phyloP scores from a whole-genome alignment of 345 rosid genomes.

The Nephelium lappaceum region DNA sequence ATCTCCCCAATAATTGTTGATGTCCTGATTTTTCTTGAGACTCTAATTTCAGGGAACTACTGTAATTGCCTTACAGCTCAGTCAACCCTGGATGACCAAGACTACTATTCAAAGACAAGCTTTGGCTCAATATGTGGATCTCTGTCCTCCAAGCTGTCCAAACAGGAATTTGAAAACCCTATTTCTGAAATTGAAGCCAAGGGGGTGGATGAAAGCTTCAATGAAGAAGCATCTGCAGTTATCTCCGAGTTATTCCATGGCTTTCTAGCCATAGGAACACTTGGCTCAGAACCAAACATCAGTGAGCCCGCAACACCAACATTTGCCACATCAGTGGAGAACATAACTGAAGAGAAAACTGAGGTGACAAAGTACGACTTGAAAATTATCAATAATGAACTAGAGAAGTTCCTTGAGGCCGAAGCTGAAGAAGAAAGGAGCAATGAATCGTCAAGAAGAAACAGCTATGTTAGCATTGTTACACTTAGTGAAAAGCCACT shows the following conservation, averaged over 20 bases:
- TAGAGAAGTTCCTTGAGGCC: slow-evolving; percentile 80
- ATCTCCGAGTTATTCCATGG: slow-evolving; percentile 69
- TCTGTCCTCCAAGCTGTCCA: slow-evolving; percentile 32
- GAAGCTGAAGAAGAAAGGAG: slow-evolving; percentile 67
- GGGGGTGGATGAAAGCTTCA: slow-evolving; percentile 27
- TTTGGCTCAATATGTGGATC: slow-evolving; percentile 46
- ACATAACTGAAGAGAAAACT: slow-evolving; percentile 38
- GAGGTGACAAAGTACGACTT: slow-evolving; percentile 69
- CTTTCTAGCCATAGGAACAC: slow-evolving; percentile 88
- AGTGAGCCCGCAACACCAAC: slow-evolving; percentile 75
- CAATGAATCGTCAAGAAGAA: slow-evolving; percentile 65
- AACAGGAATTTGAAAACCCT: slow-evolving; percentile 45
- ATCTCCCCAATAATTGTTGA: slow-evolving; percentile 12
- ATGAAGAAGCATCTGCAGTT: slow-evolving; percentile 39
- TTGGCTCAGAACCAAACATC: slow-evolving; percentile 57
- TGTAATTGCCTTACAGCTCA: slow-evolving; percentile 57
- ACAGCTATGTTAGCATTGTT: slow-evolving; percentile 61
- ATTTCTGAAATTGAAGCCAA: slow-evolving; percentile 33
- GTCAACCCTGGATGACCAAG: slow-evolving; percentile 48
- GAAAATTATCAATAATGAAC: slow-evolving; percentile 57
- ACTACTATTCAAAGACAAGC: slow-evolving; percentile 37
- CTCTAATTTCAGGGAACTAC: slow-evolving; percentile 59
- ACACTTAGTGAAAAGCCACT: slow-evolving; percentile 55
- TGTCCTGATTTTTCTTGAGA: slow-evolving; percentile 23
- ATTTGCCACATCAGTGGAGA: slow-evolving; percentile 53